These are phyloP conservation scores for Ascosphaera pollenicola DNA, from an alignment of 2,329 filamentous ascomycete species.

Conservation along the genomic window DNA sequence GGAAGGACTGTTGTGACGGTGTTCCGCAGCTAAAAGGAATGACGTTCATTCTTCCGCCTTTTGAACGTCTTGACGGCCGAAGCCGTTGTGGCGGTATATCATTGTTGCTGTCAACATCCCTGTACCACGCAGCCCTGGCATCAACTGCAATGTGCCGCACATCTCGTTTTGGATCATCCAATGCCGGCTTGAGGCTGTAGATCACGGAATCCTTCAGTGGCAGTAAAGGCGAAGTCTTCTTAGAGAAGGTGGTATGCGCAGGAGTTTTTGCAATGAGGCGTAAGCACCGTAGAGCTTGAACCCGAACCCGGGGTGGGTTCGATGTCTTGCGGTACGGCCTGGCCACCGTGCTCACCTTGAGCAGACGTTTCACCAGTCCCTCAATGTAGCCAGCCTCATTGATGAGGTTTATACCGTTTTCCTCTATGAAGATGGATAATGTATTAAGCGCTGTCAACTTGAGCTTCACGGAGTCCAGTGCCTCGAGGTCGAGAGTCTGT, in stretches of 20 bases:
- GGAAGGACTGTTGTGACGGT: too few relatives aligned
- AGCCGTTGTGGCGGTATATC: too few relatives aligned
- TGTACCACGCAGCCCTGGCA: constrained; percentile 37
- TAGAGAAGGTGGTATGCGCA: constrained; percentile 8
- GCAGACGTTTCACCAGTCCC: constrained; percentile 32
- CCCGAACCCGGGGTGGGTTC: constrained; percentile 13
- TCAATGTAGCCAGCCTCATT: constrained; percentile 32
- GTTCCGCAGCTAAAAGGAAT: too few relatives aligned
- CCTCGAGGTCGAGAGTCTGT: constrained; percentile 35
- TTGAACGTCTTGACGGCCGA: too few relatives aligned
- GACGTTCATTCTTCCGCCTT: too few relatives aligned
- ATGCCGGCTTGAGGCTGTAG: constrained; percentile 28
- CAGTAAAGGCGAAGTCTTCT: constrained; percentile 25
- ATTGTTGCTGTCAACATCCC: constrained; percentile 34
- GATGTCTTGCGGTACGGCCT: constrained; percentile 3
- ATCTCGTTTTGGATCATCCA: constrained; percentile 41
- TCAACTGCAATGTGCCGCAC: constrained; percentile 41
- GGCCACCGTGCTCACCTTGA: constrained; percentile 22
- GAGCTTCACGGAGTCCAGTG: constrained; percentile 25
- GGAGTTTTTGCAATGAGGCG: constrained; percentile 15
- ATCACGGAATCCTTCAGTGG: constrained; percentile 35
- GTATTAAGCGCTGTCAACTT: constrained; percentile 39
- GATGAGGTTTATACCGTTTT: constrained; percentile 29
- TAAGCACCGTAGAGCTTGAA: constrained; percentile 16
- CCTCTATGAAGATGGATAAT: constrained; percentile 33